Conservation (phyloP, 768 basidiomycete genomes). For the Mrakia blollopis region DNA sequence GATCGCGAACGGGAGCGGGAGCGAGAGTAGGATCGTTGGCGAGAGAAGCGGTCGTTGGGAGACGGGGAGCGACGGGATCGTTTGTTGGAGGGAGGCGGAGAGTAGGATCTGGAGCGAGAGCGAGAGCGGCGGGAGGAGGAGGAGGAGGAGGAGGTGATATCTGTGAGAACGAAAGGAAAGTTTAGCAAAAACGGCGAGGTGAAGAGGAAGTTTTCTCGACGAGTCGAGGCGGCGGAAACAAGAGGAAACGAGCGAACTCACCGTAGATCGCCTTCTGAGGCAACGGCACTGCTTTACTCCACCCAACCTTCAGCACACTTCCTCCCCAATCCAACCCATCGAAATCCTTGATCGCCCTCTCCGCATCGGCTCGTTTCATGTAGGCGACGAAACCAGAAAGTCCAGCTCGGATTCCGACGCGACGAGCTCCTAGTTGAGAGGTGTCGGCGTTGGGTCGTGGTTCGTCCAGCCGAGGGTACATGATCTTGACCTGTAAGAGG, state of each 20-base stretch:
- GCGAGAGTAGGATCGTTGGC: neutral
- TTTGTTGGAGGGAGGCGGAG: constrained; percentile 38
- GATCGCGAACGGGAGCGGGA: constrained; percentile 31
- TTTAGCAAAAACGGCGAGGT: neutral
- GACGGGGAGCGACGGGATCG: neutral
- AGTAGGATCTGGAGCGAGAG: constrained; percentile 48
- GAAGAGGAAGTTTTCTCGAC: neutral
- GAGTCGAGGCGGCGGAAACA: too few relatives aligned
- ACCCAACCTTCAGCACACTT: constrained; percentile 76
- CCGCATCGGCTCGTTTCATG: constrained; percentile 89
- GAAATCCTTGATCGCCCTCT: constrained; percentile 76
- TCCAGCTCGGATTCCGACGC: constrained; percentile 57
- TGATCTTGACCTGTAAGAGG: constrained; percentile 72
- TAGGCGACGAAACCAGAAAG: constrained; percentile 95
- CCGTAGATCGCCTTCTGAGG: constrained; percentile 68
- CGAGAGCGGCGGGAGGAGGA: constrained; percentile 44
- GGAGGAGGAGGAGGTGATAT: constrained; percentile 15
- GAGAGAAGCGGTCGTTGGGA: neutral
- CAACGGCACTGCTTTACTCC: constrained; percentile 94
- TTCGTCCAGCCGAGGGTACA: constrained; percentile 91
- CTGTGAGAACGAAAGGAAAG: neutral
- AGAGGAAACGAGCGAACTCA: constrained; percentile 46
- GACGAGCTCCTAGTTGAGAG: constrained; percentile 67
- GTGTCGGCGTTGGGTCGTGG: constrained; percentile 61
- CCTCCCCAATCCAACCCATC: constrained; percentile 97